Conservation (phyloP, 2,329 filamentous ascomycete species). For the Aspergillus unguis region DNA sequence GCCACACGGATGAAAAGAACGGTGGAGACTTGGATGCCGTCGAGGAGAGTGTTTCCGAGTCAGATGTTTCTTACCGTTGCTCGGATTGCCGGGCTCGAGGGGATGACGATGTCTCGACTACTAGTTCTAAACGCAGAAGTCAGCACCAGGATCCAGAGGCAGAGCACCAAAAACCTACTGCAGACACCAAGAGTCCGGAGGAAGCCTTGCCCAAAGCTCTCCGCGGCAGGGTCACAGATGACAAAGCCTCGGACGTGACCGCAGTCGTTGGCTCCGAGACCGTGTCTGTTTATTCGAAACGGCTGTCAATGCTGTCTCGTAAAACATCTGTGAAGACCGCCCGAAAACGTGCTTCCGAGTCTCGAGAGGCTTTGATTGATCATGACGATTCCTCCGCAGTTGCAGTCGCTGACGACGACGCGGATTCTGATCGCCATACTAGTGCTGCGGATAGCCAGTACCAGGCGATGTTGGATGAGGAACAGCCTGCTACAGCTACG, state of each 20-base stretch:
- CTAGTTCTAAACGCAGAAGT: conserved; percentile 10
- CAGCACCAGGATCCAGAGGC: conserved; percentile 1
- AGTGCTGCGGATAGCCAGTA: conserved; percentile 6
- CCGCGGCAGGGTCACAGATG: conserved; percentile 36
- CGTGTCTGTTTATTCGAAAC: conserved; percentile 28
- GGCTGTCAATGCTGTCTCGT: conserved; percentile 29
- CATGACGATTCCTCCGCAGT: conserved; percentile 22
- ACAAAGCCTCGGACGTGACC: conserved; percentile 64
- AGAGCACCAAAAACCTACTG: not conserved
- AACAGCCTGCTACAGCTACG: not conserved
- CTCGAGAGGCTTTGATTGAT: conserved; percentile 37
- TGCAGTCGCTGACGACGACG: conserved; percentile 23
- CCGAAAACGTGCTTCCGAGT: conserved; percentile 20
- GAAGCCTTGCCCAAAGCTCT: conserved; percentile 19
- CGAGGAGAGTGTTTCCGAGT: conserved; percentile 22
- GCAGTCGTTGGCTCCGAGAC: conserved; percentile 48
- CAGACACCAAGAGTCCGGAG: not conserved
- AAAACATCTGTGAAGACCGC: conserved; percentile 25
- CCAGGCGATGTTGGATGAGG: conserved; percentile 4
- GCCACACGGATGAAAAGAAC: conserved; percentile 9
- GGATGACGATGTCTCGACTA: conserved; percentile 12
- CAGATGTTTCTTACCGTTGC: conserved; percentile 18
- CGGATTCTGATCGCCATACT: conserved; percentile 19
- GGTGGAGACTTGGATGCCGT: conserved; percentile 24
- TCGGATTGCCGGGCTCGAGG: conserved; percentile 20